Conservation (phyloP, 257 asterid species). For the Forsythia viridissima region DNA sequence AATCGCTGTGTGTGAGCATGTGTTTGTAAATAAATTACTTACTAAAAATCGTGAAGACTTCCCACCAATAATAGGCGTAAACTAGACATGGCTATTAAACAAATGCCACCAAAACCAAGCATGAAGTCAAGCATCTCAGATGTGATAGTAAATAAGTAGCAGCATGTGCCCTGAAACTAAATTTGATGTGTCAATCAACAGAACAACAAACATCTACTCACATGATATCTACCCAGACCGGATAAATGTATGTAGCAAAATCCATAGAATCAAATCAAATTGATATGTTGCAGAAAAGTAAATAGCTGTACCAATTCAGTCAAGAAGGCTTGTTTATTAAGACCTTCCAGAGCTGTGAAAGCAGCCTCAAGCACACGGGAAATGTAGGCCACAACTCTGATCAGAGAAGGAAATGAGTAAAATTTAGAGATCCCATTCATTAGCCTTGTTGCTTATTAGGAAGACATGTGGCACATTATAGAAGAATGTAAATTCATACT, state of each 20-base stretch:
- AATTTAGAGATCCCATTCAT: background rate
- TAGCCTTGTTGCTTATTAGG: background rate
- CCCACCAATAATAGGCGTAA: background rate
- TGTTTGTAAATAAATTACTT: background rate
- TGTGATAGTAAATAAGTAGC: background rate
- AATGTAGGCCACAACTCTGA: slow-evolving; percentile 92
- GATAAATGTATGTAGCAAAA: slow-evolving; percentile 13
- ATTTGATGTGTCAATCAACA: background rate
- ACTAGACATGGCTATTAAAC: background rate
- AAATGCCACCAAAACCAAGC: background rate
- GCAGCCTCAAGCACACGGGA: slow-evolving; percentile 98
- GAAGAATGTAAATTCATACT: background rate
- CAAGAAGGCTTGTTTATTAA: slow-evolving; percentile 92
- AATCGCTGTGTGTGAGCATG: background rate
- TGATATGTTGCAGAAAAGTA: slow-evolving; percentile 17
- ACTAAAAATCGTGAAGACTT: background rate
- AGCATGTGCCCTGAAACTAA: background rate
- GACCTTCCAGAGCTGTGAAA: slow-evolving; percentile 98
- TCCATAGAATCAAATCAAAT: slow-evolving; percentile 20
- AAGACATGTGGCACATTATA: background rate
- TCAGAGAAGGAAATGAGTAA: slow-evolving; percentile 28
- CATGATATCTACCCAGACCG: slow-evolving; percentile 4
- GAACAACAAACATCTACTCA: background rate
- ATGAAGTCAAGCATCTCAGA: background rate
- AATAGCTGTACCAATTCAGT: slow-evolving; percentile 71